These are phyloP conservation scores for Fusarium sp. DNA, from an alignment of 2,329 filamentous ascomycete genomes.

Conservation along the genomic window DNA sequence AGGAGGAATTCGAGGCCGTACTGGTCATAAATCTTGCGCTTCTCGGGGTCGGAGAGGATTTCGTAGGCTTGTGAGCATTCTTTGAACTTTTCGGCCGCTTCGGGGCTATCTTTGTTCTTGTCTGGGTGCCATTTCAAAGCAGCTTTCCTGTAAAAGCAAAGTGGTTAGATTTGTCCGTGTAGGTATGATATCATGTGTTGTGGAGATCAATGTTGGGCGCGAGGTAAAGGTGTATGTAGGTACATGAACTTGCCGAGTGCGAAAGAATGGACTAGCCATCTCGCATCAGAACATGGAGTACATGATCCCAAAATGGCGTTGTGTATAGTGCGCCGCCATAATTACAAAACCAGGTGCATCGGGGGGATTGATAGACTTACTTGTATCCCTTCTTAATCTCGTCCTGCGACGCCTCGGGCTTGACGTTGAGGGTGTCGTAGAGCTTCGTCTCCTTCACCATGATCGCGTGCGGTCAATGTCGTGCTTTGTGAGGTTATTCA, in stretches of 20 bases:
- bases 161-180: constrained; percentile 48
- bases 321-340: neutral
- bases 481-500: constrained; percentile 7
- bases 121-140: constrained; percentile 95
- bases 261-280: neutral
- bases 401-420: constrained; percentile 83
- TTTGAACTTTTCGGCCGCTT: constrained; percentile 94
- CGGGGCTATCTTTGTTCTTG: constrained; percentile 94
- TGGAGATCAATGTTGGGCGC: neutral
- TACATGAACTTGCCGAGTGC: neutral
- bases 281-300: neutral
- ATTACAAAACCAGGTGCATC: neutral
- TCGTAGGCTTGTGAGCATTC: constrained; percentile 98
- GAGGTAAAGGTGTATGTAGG: neutral
- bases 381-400: constrained; percentile 98
- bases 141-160: constrained; percentile 68
- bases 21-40: constrained; percentile 93
- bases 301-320: neutral
- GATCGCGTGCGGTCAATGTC: constrained; percentile 46
- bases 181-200: constrained; percentile 1
- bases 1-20: constrained; percentile 94
- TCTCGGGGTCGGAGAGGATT: constrained; percentile 96
- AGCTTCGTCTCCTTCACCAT: constrained; percentile 98
- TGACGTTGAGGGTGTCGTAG: constrained; percentile 85
- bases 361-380: constrained; percentile 57